A percentile compares a stretch with the other conserved stretches of the same genome.
phyloP scores from a whole-genome alignment of 495 filamentous ascomycete genomes.

The Penicillium cosmopolitanum region DNA sequence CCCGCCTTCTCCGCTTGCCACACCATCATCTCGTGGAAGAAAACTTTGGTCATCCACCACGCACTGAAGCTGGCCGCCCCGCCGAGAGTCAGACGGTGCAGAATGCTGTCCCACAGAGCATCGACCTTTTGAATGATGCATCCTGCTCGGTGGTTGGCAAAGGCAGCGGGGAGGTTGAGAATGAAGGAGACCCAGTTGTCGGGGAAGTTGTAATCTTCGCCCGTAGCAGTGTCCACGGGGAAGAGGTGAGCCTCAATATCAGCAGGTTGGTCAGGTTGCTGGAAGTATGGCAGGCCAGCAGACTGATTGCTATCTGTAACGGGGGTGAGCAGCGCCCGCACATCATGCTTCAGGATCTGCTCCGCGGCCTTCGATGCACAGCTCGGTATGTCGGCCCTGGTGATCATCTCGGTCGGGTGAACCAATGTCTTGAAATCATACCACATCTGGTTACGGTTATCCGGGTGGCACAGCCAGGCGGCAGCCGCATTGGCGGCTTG shows the following conservation, averaged over 20 bases:
- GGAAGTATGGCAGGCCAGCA: conserved; percentile 39
- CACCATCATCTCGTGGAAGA: conserved; percentile 91
- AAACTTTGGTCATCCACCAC: conserved; percentile 99
- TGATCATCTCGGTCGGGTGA: conserved; percentile 60
- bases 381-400: conserved; percentile 45
- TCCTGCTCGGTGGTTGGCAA: conserved; percentile 70
- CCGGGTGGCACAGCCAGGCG: conserved; percentile 52
- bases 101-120: conserved; percentile 49
- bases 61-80: conserved; percentile 86
- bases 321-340: conserved; percentile 67
- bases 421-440: conserved; percentile 84
- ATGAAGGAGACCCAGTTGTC: conserved; percentile 88
- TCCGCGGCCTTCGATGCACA: conserved; percentile 53
- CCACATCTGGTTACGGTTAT: conserved; percentile 77
- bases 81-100: conserved; percentile 65
- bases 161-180: conserved; percentile 69
- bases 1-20: conserved; percentile 90
- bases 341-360: conserved; percentile 72
- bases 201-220: conserved; percentile 65
- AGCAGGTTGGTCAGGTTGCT: conserved; percentile 47
- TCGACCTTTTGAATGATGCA: conserved; percentile 51
- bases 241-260: conserved; percentile 37
- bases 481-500: conserved; percentile 68
- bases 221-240: conserved; percentile 40
- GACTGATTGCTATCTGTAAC: conserved; percentile 39